phyloP scores from a whole-genome alignment of 768 basidiomycete genomes.

The Kwoniella botswanensis region DNA sequence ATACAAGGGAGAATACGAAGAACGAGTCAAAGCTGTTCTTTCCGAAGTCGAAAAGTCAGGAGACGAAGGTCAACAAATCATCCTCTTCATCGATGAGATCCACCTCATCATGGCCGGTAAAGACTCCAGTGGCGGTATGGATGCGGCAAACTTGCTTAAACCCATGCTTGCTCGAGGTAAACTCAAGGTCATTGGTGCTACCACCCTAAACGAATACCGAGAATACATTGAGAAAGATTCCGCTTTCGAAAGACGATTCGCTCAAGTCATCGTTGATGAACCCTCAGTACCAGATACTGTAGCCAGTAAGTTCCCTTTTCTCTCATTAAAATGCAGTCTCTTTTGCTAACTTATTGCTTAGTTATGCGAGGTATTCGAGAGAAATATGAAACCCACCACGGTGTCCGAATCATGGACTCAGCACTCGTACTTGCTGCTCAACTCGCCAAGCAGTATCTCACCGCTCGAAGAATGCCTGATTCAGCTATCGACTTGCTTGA shows the following conservation, averaged over 20 bases:
- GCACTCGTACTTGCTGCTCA: slow-evolving; percentile 87
- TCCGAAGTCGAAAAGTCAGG: slow-evolving; percentile 89
- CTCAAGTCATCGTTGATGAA: slow-evolving; percentile 91
- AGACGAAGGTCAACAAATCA: slow-evolving; percentile 76
- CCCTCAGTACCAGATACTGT: slow-evolving; percentile 87
- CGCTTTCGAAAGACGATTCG: slow-evolving; percentile 87
- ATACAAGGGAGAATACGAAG: slow-evolving; percentile 96
- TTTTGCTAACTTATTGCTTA: slow-evolving; percentile 7
- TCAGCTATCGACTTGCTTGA: slow-evolving; percentile 87
- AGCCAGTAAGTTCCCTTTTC: slow-evolving; percentile 61
- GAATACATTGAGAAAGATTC: slow-evolving; percentile 69
- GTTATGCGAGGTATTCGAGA: slow-evolving; percentile 89
- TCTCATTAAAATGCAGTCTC: not conserved
- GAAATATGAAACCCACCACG: slow-evolving; percentile 80
- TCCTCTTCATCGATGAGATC: slow-evolving; percentile 90
- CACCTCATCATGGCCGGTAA: slow-evolving; percentile 91
- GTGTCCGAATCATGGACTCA: slow-evolving; percentile 84
- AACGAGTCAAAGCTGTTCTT: slow-evolving; percentile 88
- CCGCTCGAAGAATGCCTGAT: slow-evolving; percentile 60
- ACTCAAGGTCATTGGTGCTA: slow-evolving; percentile 73
- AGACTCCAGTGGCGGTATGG: slow-evolving; percentile 78
- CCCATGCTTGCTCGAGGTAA: slow-evolving; percentile 79
- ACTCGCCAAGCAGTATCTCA: slow-evolving; percentile 88
- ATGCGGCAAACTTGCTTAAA: slow-evolving; percentile 86
- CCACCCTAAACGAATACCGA: slow-evolving; percentile 87